Evolutionary conservation across 83 land plant genomes (phyloP).

Genomic region (Diphasiastrum complanatum): DNA sequence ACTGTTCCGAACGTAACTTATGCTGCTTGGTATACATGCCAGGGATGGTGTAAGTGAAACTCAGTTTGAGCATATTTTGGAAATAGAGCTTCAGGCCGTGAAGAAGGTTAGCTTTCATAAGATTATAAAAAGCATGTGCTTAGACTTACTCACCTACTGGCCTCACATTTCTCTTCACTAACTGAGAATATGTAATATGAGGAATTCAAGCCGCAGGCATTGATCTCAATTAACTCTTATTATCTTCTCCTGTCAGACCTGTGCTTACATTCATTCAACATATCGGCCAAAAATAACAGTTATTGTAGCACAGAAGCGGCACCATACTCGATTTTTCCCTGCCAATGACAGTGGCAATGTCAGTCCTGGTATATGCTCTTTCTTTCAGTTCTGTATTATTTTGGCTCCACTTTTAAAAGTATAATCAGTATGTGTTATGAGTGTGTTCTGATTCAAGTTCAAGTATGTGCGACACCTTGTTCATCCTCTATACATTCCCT

Average conservation of each 20-base stretch:
- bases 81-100: slow-evolving; percentile 24
- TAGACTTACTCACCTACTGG: not conserved
- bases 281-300: slow-evolving; percentile 70
- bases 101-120: slow-evolving; percentile 16
- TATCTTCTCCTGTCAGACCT: slow-evolving; percentile 44
- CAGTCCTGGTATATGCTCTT: slow-evolving; percentile 60
- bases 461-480: no score
- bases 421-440: no score
- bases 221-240: no score
- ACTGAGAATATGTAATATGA: no score
- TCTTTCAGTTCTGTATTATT: no score
- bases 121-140: not conserved
- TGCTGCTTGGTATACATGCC: not conserved
- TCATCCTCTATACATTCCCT: no score
- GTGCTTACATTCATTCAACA: slow-evolving; percentile 38
- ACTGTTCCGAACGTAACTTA: no score
- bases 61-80: slow-evolving; percentile 32
- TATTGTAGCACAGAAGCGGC: slow-evolving; percentile 83
- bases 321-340: slow-evolving; percentile 78
- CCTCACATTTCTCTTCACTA: not conserved
- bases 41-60: slow-evolving; percentile 44
- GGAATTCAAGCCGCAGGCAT: not conserved
- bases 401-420: no score
- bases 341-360: slow-evolving; percentile 43
- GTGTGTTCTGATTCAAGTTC: no score